Evolutionary conservation across 352 stramenopile genomes (phyloP).

Genomic region (Globisporangium cystogenes): DNA sequence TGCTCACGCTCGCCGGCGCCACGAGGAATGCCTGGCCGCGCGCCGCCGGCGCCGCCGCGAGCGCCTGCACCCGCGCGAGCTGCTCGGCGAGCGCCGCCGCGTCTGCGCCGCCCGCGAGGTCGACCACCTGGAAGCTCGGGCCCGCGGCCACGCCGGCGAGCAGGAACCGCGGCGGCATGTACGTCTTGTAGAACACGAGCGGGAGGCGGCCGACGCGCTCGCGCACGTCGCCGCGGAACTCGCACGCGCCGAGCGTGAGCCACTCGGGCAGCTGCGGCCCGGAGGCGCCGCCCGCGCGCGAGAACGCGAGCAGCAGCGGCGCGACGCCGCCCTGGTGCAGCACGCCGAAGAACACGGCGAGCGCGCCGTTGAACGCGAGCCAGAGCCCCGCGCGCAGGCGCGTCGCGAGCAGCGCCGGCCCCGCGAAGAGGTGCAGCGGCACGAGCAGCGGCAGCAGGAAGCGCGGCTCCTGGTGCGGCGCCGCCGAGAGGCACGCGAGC

Average conservation of each 20-base stretch:
- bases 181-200: conserved; percentile 69
- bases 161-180: conserved; percentile 80
- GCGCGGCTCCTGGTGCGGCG: conserved; percentile 93
- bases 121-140: conserved; percentile 36
- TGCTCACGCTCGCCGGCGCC: conserved; percentile 33
- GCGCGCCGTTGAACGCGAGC: conserved; percentile 42
- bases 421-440: conserved; percentile 70
- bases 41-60: background rate
- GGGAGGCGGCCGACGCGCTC: conserved; percentile 14
- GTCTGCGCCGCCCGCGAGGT: conserved; percentile 35
- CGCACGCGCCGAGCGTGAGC: conserved; percentile 16
- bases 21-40: conserved; percentile 26
- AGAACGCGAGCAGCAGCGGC: conserved; percentile 47
- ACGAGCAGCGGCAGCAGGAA: conserved; percentile 88
- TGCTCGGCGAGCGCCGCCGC: background rate
- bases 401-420: background rate
- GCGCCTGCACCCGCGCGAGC: conserved; percentile 7
- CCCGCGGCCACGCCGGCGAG: conserved; percentile 20
- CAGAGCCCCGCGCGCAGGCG: conserved; percentile 22
- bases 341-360: conserved; percentile 62
- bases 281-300: conserved; percentile 9
- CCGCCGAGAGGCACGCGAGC: conserved; percentile 79
- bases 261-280: background rate
- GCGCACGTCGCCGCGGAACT: conserved; percentile 17
- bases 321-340: conserved; percentile 70